These are phyloP conservation scores for Hapsidospora chrysogenum DNA, from an alignment of 495 filamentous ascomycete species.

Conservation along the genomic window DNA sequence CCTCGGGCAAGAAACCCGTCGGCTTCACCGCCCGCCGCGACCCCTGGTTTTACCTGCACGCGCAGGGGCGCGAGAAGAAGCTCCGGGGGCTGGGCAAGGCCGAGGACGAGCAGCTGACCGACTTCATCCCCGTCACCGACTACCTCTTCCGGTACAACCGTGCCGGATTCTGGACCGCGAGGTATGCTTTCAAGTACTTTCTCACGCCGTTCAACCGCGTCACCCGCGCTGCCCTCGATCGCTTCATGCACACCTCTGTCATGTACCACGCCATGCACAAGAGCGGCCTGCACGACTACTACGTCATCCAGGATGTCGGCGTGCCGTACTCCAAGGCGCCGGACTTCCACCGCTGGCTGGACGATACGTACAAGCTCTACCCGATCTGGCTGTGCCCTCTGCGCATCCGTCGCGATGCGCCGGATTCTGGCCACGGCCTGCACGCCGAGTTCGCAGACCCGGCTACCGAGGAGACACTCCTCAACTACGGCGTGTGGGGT, in stretches of 20 bases:
- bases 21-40: constrained; percentile 25
- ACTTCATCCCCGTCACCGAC: constrained; percentile 27
- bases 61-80: constrained; percentile 11
- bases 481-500: constrained; percentile 35
- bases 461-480: constrained; percentile 10
- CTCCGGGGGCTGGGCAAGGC: constrained; percentile 1
- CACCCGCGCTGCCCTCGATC: constrained; percentile 31
- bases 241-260: constrained; percentile 39
- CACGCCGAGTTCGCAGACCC: constrained; percentile 19
- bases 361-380: constrained; percentile 23
- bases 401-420: constrained; percentile 16
- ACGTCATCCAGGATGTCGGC: constrained; percentile 37
- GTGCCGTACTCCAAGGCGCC: constrained; percentile 23
- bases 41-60: constrained; percentile 38
- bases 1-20: constrained; percentile 11
- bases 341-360: constrained; percentile 24
- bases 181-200: constrained; percentile 34
- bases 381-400: constrained; percentile 42
- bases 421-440: constrained; percentile 15
- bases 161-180: constrained; percentile 41
- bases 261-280: constrained; percentile 39
- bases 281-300: constrained; percentile 25
- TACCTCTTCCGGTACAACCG: constrained; percentile 49
- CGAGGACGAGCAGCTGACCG: constrained; percentile 4
- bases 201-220: constrained; percentile 33